Conservation (phyloP, 179 eudicot genomes). For the Amaranthus tricolor region DNA sequence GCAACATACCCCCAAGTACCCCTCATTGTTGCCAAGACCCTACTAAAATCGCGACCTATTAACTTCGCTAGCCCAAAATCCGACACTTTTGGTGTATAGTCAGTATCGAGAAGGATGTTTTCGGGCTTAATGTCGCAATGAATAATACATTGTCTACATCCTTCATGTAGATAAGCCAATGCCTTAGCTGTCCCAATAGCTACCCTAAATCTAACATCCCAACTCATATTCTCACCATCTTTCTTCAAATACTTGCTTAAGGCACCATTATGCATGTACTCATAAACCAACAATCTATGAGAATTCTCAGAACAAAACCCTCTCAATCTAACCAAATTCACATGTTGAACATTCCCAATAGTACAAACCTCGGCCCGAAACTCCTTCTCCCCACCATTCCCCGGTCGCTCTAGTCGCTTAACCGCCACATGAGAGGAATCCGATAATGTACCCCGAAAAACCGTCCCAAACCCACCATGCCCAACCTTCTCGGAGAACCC, state of each 20-base stretch:
- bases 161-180: slow-evolving; percentile 79
- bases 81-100: slow-evolving; percentile 66
- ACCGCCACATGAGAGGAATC: slow-evolving; percentile 60
- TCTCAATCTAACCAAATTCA: slow-evolving; percentile 71
- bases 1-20: slow-evolving; percentile 96
- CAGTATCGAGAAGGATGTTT: slow-evolving; percentile 61
- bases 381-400: slow-evolving; percentile 71
- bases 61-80: slow-evolving; percentile 88
- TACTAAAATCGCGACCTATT: slow-evolving; percentile 69
- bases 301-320: slow-evolving; percentile 75
- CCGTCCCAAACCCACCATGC: slow-evolving; percentile 71
- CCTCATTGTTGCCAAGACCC: slow-evolving; percentile 79
- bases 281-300: slow-evolving; percentile 74
- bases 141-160: slow-evolving; percentile 70
- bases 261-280: slow-evolving; percentile 82
- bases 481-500: slow-evolving; percentile 72
- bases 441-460: slow-evolving; percentile 43
- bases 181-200: slow-evolving; percentile 80
- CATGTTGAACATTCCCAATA: slow-evolving; percentile 82
- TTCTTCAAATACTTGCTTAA: slow-evolving; percentile 54
- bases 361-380: slow-evolving; percentile 90
- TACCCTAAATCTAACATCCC: slow-evolving; percentile 67
- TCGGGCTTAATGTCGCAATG: slow-evolving; percentile 93
- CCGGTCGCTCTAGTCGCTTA: slow-evolving; percentile 74
- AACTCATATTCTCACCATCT: slow-evolving; percentile 48